phyloP scores from a whole-genome alignment of 2,329 filamentous ascomycete species.

The Anisogramma anomala region DNA sequence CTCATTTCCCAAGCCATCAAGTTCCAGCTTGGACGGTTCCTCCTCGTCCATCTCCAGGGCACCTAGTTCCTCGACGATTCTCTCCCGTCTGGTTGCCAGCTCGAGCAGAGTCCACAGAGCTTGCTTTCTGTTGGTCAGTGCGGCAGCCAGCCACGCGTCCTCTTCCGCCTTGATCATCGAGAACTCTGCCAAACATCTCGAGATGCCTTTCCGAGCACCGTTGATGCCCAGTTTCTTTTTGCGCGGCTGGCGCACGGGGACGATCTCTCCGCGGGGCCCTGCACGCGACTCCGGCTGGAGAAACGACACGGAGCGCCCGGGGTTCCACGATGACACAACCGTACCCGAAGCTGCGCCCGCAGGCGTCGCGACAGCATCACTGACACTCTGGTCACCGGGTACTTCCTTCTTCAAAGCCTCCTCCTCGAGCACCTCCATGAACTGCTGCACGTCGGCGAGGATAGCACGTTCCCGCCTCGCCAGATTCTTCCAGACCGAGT shows the following conservation, averaged over 20 bases:
- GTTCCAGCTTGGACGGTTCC: conserved; percentile 48
- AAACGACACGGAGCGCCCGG: conserved; percentile 21
- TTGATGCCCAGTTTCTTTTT: conserved; percentile 44
- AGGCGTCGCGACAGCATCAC: conserved; percentile 32
- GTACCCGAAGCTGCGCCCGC: conserved; percentile 28
- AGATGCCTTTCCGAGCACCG: conserved; percentile 53
- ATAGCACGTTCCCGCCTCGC: conserved; percentile 34
- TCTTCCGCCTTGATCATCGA: conserved; percentile 58
- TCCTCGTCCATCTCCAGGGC: conserved; percentile 43
- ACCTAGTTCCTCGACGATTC: conserved; percentile 40
- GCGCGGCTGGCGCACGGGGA: conserved; percentile 50
- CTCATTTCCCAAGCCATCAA: conserved; percentile 47
- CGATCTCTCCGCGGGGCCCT: conserved; percentile 35
- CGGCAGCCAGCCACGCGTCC: conserved; percentile 44
- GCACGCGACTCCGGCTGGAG: conserved; percentile 32
- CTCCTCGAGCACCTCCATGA: conserved; percentile 38
- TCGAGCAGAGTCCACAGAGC: conserved; percentile 47
- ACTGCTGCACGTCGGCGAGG: conserved; percentile 35
- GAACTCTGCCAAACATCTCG: conserved; percentile 50
- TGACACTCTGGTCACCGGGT: too few species aligned
- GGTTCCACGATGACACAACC: conserved; percentile 24
- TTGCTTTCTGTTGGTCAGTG: conserved; percentile 43
- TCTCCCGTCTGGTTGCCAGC: conserved; percentile 37
- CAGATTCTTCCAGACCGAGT: conserved; percentile 37
- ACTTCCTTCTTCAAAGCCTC: conserved; percentile 21